A percentile compares a stretch with the other conserved stretches of the same genome.
phyloP scores from a whole-genome alignment of 805 yeast genomes.

The Middelhovenomyces tepae region DNA sequence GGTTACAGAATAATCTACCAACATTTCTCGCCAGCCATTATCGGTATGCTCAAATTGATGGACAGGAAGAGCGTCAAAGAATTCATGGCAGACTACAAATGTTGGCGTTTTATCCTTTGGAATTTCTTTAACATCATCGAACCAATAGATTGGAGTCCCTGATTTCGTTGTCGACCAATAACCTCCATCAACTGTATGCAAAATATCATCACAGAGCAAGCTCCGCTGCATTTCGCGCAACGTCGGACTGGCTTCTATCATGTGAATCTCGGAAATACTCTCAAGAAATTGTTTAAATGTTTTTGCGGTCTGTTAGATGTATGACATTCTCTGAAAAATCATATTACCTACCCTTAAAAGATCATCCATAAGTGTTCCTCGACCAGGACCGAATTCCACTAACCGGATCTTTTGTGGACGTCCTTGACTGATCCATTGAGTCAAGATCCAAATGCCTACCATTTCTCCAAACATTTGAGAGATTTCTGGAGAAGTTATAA shows the following conservation, averaged over 20 bases:
- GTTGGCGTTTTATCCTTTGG: slow-evolving; percentile 29
- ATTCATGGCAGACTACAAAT: slow-evolving; percentile 74
- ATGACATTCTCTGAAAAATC: too few species aligned
- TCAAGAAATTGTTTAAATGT: slow-evolving; percentile 29
- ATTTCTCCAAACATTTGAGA: slow-evolving; percentile 83
- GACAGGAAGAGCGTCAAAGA: slow-evolving; percentile 79
- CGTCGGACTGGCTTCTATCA: slow-evolving; percentile 67
- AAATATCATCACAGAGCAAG: slow-evolving; percentile 33
- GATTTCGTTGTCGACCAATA: slow-evolving; percentile 37
- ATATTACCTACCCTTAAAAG: too few species aligned
- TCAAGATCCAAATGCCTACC: slow-evolving; percentile 58
- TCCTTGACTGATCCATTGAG: slow-evolving; percentile 49
- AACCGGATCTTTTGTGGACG: slow-evolving; percentile 43
- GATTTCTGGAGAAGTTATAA: slow-evolving; percentile 79
- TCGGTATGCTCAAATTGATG: slow-evolving; percentile 50
- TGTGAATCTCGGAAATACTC: slow-evolving; percentile 31
- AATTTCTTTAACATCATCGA: slow-evolving; percentile 23
- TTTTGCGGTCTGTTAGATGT: slow-evolving; percentile 23
- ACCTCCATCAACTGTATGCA: slow-evolving; percentile 20
- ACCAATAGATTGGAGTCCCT: slow-evolving; percentile 41
- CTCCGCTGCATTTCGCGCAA: slow-evolving; percentile 49
- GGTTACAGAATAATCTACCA: slow-evolving; percentile 46
- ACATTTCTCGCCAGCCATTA: slow-evolving; percentile 70
- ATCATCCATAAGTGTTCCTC: slow-evolving; percentile 71
- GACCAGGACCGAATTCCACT: slow-evolving; percentile 80